Base-by-base conservation (phyloP, 2,329 filamentous ascomycete species). In the Daldinia eschscholtzii region DNA sequence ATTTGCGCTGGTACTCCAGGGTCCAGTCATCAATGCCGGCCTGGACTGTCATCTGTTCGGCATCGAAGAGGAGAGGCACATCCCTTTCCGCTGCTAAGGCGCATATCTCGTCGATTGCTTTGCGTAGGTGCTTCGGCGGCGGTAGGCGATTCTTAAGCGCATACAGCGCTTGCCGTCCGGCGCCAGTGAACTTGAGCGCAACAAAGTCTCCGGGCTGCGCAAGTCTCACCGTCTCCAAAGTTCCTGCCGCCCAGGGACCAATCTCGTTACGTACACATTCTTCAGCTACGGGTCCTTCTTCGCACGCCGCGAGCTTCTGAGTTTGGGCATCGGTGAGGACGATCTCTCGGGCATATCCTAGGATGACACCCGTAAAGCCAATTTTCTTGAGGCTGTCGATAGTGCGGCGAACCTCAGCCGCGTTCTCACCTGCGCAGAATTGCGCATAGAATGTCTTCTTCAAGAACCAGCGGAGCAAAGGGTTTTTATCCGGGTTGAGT, bases 371-470 rank as follows among this genome's bases (percentile, higher is more conserved):
- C 26, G 87, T 88, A 77, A 93, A 97, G 1, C 94, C 94, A 50
- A 95, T 89, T 35, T 83, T 79, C 79, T 93, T 92, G 9, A 97
- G 84, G 1, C 85, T 83, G 1, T 84, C 77, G 33, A 93, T 87
- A 0, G 91, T 94, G 33, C 78, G 80, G 46, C 84, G 83, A 1
- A 97, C 91, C 79, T 97, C 92, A 1, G 79, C 75, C 0, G 86
- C 84, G 56, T 88, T 91, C 80, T 94, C 92, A 30, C 94, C 94
- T 0, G 93, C 93, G 79, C 94, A 98, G 80, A 97, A 98, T 76
- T 98, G 94, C 26, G 90, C 89, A 79, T 97, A 97, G 75, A 97
- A 94, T 0, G 93, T 97, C 77, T 90, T 88, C 78, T 94, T 93
- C 57, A 97, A 83, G 46, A 94, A 77, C 67, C 84, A 87, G 48